Evolutionary conservation across 805 yeast species (phyloP).

Genomic region (Cyberlindnera nakhonratchasimensis): DNA sequence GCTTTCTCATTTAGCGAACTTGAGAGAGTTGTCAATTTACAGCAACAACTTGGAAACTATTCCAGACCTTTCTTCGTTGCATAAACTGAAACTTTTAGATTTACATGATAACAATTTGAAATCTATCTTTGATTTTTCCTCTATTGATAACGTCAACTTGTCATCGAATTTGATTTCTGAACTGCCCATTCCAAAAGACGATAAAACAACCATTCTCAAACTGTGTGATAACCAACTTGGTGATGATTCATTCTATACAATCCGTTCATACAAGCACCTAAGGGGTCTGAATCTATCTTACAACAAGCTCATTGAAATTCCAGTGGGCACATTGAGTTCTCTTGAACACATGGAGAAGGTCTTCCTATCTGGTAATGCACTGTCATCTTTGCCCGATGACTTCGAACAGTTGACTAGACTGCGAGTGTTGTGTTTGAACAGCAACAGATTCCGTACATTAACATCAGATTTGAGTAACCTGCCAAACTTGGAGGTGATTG

Average conservation of each 20-base stretch:
- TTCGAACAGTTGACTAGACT: slow-evolving; percentile 59
- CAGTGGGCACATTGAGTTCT: slow-evolving; percentile 62
- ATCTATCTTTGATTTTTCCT: slow-evolving; percentile 46
- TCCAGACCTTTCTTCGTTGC: slow-evolving; percentile 63
- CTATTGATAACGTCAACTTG: slow-evolving; percentile 53
- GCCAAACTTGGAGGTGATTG: slow-evolving; percentile 61
- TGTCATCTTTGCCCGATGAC: slow-evolving; percentile 80
- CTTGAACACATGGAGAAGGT: slow-evolving; percentile 57
- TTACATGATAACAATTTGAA: slow-evolving; percentile 82
- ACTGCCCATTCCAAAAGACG: slow-evolving; percentile 37
- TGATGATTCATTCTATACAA: slow-evolving; percentile 70
- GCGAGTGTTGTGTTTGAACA: slow-evolving; percentile 65
- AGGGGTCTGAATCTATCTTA: slow-evolving; percentile 72
- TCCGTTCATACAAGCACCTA: slow-evolving; percentile 57
- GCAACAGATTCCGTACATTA: slow-evolving; percentile 77
- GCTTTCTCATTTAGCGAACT: slow-evolving; percentile 52
- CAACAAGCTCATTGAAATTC: slow-evolving; percentile 80
- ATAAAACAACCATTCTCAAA: slow-evolving; percentile 45
- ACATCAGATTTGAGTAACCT: slow-evolving; percentile 86
- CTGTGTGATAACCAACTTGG: slow-evolving; percentile 81
- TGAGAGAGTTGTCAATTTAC: slow-evolving; percentile 65
- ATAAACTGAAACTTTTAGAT: slow-evolving; percentile 63
- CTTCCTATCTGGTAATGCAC: slow-evolving; percentile 78
- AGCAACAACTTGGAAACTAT: slow-evolving; percentile 71
- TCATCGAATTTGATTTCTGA: slow-evolving; percentile 57